phyloP scores from a whole-genome alignment of 23 red algal genomes.

The Gracilariopsis chorda region DNA sequence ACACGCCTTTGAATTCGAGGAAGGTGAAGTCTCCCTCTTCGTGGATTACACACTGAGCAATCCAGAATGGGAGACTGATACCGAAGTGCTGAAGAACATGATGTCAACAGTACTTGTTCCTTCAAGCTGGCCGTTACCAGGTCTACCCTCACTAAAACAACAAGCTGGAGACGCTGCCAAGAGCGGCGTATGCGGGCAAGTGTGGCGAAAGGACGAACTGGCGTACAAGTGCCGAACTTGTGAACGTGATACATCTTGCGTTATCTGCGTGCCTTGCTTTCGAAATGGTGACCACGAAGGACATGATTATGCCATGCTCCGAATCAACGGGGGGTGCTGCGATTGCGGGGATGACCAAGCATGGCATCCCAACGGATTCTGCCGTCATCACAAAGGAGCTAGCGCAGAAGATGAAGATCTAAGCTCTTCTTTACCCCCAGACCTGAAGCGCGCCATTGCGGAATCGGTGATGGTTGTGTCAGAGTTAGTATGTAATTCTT shows the following conservation, averaged over 20 bases:
- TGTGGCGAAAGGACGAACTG: conserved; percentile 73
- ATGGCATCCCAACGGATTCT: conserved; percentile 69
- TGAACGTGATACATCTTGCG: conserved; percentile 91
- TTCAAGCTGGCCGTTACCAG: not conserved
- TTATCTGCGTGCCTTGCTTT: conserved; percentile 88
- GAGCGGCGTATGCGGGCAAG: conserved; percentile 74
- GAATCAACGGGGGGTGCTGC: conserved; percentile 82
- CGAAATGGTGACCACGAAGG: conserved; percentile 72
- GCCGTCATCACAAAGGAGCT: conserved; percentile 48
- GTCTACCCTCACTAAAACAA: not conserved
- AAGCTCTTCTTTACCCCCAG: not conserved
- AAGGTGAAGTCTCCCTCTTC: not conserved
- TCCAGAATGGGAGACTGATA: not conserved
- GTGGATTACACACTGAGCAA: not conserved
- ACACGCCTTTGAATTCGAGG: not conserved
- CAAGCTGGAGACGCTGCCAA: not conserved
- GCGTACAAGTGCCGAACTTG: conserved; percentile 93
- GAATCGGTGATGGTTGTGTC: conserved; percentile 9
- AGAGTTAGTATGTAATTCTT: not conserved
- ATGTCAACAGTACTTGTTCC: not conserved
- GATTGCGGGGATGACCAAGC: conserved; percentile 91
- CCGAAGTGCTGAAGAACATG: not conserved
- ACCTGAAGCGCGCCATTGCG: conserved; percentile 16
- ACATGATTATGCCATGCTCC: conserved; percentile 83
- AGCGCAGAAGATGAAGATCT: conserved; percentile 55